Evolutionary conservation across 208 protist genomes (phyloP).

Genomic region (Leishmania lainsoni): DNA sequence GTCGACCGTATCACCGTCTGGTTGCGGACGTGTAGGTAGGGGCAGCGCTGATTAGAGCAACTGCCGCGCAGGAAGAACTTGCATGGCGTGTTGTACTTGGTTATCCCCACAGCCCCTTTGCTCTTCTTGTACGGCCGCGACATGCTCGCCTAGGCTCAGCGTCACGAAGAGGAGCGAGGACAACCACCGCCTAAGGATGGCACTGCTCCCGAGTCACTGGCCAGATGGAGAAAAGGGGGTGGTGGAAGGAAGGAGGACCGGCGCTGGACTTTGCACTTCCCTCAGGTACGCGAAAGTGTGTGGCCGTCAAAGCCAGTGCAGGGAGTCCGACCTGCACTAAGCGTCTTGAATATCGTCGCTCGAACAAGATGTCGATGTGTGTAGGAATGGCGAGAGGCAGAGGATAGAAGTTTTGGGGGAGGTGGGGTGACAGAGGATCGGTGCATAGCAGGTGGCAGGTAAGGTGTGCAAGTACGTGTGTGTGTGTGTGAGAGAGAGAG

Average conservation of each 20-base stretch:
- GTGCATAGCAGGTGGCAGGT: background rate
- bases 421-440: too few species aligned
- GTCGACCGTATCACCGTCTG: slow-evolving; percentile 35
- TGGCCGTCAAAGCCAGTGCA: background rate
- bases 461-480: background rate
- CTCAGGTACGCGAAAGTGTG: background rate
- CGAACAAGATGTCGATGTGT: background rate
- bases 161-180: background rate
- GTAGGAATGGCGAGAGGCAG: background rate
- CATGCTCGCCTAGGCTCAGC: slow-evolving; percentile 6
- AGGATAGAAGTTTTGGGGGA: too few species aligned
- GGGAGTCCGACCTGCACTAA: background rate
- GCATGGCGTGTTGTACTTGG: slow-evolving; percentile 49
- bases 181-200: background rate
- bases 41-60: slow-evolving; percentile 75
- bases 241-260: background rate
- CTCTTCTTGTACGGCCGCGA: slow-evolving; percentile 72
- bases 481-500: too few species aligned
- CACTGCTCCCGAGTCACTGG: background rate
- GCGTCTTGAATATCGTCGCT: background rate
- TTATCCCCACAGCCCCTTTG: slow-evolving; percentile 33
- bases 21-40: slow-evolving; percentile 68
- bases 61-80: slow-evolving; percentile 72
- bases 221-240: background rate
- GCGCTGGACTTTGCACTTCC: background rate